Base-by-base conservation (phyloP, 805 yeast genomes). In the Ascoidea asiatica region DNA sequence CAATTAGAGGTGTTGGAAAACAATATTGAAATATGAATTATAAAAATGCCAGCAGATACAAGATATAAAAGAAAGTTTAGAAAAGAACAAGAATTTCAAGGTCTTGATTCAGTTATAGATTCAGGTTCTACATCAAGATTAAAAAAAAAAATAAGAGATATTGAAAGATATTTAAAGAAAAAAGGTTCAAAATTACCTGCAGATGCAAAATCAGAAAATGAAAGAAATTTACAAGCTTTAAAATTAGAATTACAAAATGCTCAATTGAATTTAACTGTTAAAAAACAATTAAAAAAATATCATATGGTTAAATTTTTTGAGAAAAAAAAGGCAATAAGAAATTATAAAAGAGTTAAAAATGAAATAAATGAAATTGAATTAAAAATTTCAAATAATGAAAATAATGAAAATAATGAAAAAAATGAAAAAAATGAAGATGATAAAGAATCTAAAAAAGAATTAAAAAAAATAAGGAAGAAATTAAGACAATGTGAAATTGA, bases 291-390 rank as follows among this genome's bases (percentile, higher is more conserved):
- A 11, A 73, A 78, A 52, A 84, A 81, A 63, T 92, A 92, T 59
- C 96, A 87, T 58, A 88, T 87, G 89, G 87, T 90, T 42, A 73
- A 90, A 52, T 92, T 92, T 58, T 86, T 92, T 50, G 97, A 89
- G 61, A 77, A 73, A 56, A 86, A 87, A 64, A 89, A 88, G 70
- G 92, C 95, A 1, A 52, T 75, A 21, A 73, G 95, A 56, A 73
- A 67, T 46, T 75, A 84, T 56, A 82, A 80, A 50, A 64, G 67
- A 46, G 58, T 62, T 5, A 56, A 60, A 42, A 69, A 67, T 47
- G 52, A 56, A 40, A 44, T 58, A 13, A 58, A 53, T 18, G 53
- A 48, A 4, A 43, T 58, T 4, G 57, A 53, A 5, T 56, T 56
- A 22, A 54, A 56, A 18, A 55, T 46, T 13, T 52, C 51, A 37